A percentile compares a stretch with the other conserved stretches of the same genome.
phyloP scores from a whole-genome alignment of 75 land plant species.

The Cunninghamia lanceolata region DNA sequence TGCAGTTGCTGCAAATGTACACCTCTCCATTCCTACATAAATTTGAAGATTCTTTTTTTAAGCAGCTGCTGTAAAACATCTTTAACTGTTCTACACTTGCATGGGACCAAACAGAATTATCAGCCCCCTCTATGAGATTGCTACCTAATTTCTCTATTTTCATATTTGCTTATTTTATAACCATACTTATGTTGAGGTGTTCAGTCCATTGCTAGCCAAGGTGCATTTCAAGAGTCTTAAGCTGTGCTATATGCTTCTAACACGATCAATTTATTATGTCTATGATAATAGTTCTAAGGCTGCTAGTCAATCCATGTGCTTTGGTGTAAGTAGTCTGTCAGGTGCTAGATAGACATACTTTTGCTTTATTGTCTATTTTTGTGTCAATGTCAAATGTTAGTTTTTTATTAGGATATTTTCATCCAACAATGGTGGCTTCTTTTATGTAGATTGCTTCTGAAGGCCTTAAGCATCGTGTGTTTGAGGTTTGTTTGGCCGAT shows the following conservation, averaged over 20 bases:
- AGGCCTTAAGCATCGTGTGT: constrained; percentile 83
- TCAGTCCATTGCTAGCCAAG: neutral
- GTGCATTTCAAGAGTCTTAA: neutral
- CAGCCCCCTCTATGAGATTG: no score
- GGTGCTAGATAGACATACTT: neutral
- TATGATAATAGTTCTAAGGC: neutral
- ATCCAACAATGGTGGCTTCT: neutral
- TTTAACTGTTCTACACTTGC: no score
- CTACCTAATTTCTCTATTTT: neutral
- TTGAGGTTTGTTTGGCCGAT: constrained; percentile 80
- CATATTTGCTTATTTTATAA: neutral
- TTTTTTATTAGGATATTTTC: neutral
- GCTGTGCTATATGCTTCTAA: neutral
- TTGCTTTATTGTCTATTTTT: neutral
- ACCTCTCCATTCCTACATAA: no score
- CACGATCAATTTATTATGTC: neutral
- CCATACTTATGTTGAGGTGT: neutral
- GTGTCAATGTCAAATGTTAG: neutral
- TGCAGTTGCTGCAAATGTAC: no score
- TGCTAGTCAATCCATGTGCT: neutral
- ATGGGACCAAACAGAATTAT: no score
- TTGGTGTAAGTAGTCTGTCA: neutral
- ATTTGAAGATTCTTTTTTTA: no score
- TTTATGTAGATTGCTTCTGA: constrained; percentile 81
- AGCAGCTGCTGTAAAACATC: no score